A percentile compares a stretch with the other conserved stretches of the same genome.
These are phyloP conservation scores for Fomitopsis palustris DNA, from an alignment of 1,284 basidiomycete genomes.

Conservation along the genomic window DNA sequence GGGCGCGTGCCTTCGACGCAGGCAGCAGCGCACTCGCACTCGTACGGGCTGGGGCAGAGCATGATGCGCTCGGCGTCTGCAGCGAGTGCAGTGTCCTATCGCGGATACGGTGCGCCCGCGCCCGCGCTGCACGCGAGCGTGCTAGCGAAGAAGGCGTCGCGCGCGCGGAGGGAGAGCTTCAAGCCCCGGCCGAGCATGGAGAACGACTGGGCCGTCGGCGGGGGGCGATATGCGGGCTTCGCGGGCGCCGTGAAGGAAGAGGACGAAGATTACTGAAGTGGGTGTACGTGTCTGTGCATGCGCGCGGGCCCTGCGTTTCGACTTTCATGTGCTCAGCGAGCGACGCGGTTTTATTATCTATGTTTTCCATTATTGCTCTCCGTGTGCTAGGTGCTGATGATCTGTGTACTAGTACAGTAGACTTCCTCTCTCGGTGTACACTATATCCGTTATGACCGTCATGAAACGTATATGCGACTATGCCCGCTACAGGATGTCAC, in stretches of 20 bases:
- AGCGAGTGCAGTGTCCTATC: slow-evolving; percentile 10
- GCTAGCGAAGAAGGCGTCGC: slow-evolving; percentile 42
- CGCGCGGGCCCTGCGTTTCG: background rate
- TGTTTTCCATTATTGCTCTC: slow-evolving; percentile 1
- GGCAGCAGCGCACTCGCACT: slow-evolving; percentile 17
- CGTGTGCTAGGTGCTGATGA: background rate
- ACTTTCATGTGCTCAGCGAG: background rate
- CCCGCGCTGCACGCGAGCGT: slow-evolving; percentile 15
- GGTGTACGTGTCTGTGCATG: background rate
- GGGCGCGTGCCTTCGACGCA: slow-evolving; percentile 34
- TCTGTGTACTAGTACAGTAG: background rate
- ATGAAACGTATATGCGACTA: background rate
- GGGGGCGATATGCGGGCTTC: slow-evolving; percentile 27
- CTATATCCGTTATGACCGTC: background rate
- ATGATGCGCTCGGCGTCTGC: slow-evolving; percentile 15
- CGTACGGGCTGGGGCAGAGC: slow-evolving; percentile 15
- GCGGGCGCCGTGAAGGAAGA: slow-evolving; percentile 28
- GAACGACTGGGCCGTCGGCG: slow-evolving; percentile 21
- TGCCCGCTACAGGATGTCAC: background rate
- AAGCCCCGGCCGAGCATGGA: slow-evolving; percentile 71
- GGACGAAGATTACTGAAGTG: slow-evolving; percentile 30
- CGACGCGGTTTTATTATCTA: slow-evolving; percentile 1
- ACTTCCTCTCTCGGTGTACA: background rate
- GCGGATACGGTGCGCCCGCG: slow-evolving; percentile 15
- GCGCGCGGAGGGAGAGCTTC: slow-evolving; percentile 67